Evolutionary conservation across 495 filamentous ascomycete species (phyloP).

Genomic region (Aspergillus incahuasiensis): DNA sequence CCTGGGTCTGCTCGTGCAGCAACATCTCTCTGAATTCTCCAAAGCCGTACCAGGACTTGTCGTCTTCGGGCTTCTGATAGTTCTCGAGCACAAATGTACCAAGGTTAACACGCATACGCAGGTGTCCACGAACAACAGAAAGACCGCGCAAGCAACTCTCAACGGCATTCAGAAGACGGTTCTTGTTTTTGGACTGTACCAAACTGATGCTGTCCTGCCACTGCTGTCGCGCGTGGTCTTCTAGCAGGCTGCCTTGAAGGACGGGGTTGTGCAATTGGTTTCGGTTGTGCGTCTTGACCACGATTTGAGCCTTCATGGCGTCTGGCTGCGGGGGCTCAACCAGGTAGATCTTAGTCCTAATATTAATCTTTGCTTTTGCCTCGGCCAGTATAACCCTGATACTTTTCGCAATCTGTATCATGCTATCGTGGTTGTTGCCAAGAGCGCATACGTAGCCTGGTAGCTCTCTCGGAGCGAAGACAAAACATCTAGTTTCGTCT

Average conservation of each 20-base stretch:
- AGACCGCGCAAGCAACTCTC: conserved; percentile 28
- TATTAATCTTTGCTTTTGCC: conserved; percentile 26
- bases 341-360: conserved; percentile 33
- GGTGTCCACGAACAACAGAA: conserved; percentile 31
- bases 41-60: conserved; percentile 33
- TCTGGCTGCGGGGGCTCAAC: conserved; percentile 31
- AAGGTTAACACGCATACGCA: conserved; percentile 54
- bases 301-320: conserved; percentile 16
- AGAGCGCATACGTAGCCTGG: conserved; percentile 25
- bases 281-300: conserved; percentile 12
- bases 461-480: conserved; percentile 29
- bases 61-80: conserved; percentile 36
- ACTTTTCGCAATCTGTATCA: conserved; percentile 29
- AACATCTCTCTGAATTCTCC: conserved; percentile 49
- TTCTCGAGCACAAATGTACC: conserved; percentile 48
- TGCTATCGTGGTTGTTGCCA: conserved; percentile 17
- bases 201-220: conserved; percentile 14
- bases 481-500: conserved; percentile 24
- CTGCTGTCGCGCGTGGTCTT: not conserved
- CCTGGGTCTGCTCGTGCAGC: conserved; percentile 31
- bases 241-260: conserved; percentile 8
- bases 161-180: conserved; percentile 23
- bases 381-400: conserved; percentile 34
- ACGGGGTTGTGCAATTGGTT: conserved; percentile 13
- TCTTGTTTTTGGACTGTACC: conserved; percentile 24